Evolutionary conservation across 2,329 filamentous ascomycete species (phyloP).

Genomic region (Exophiala sp.): DNA sequence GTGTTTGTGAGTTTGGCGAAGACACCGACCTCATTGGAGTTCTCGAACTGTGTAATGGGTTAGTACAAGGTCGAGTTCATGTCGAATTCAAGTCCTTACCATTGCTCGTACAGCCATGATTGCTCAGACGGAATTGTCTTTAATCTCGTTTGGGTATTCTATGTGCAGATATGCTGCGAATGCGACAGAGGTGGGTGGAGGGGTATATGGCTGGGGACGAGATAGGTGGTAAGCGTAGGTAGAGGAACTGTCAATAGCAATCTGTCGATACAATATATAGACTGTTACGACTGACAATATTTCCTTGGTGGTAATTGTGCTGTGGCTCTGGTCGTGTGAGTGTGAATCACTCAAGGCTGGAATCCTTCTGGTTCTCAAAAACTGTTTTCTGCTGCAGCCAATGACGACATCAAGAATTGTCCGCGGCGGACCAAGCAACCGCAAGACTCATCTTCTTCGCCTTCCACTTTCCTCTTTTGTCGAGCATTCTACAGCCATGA

Average conservation of each 20-base stretch:
- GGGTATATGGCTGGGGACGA: no score
- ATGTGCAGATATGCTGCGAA: background rate
- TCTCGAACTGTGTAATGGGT: constrained; percentile 38
- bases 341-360: background rate
- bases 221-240: no score
- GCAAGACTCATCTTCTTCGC: background rate
- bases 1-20: constrained; percentile 96
- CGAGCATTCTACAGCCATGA: background rate
- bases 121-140: background rate
- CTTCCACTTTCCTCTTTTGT: constrained; percentile 1
- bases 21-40: constrained; percentile 71
- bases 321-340: background rate
- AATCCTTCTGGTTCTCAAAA: background rate
- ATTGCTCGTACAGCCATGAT: constrained; percentile 24
- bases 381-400: constrained; percentile 1
- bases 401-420: constrained; percentile 1
- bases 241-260: background rate
- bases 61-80: background rate
- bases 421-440: background rate
- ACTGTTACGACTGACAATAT: no score
- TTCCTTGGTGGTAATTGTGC: no score
- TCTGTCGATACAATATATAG: background rate
- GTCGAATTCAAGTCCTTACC: constrained; percentile 2
- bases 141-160: background rate
- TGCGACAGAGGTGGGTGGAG: no score